Evolutionary conservation across 2,329 filamentous ascomycete genomes (phyloP).

Genomic region (Aspergillus tanneri): DNA sequence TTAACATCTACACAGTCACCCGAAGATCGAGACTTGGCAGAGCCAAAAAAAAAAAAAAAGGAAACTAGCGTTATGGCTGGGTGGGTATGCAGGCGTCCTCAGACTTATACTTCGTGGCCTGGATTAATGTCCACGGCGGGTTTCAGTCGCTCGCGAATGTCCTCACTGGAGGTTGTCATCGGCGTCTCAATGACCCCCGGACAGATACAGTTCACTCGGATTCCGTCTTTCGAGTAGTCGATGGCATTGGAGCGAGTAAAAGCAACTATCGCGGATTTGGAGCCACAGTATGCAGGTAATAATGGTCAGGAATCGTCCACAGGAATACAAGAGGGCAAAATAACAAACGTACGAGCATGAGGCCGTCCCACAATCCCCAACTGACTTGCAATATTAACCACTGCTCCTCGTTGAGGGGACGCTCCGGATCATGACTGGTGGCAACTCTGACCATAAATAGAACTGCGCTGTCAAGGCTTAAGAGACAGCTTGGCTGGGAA

Average conservation of each 20-base stretch:
- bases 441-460: no score
- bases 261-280: conserved; percentile 59
- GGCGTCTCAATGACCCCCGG: conserved; percentile 50
- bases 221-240: conserved; percentile 49
- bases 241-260: conserved; percentile 59
- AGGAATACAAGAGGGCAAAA: neutral
- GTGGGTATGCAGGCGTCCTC: no score
- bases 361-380: conserved; percentile 52
- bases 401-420: conserved; percentile 46
- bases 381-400: conserved; percentile 56
- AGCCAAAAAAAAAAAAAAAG: no score
- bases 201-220: conserved; percentile 38
- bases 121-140: conserved; percentile 50
- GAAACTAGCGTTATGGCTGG: no score
- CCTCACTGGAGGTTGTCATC: conserved; percentile 45
- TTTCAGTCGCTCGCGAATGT: conserved; percentile 41
- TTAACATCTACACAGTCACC: no score
- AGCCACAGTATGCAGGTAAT: conserved; percentile 53
- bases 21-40: no score
- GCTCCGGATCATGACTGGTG: conserved; percentile 38
- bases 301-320: neutral
- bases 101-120: no score
- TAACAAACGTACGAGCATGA: conserved; percentile 43
- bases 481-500: no score
- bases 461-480: no score